phyloP scores from a whole-genome alignment of 2,329 filamentous ascomycete genomes.

The Xylariaceae sp. region DNA sequence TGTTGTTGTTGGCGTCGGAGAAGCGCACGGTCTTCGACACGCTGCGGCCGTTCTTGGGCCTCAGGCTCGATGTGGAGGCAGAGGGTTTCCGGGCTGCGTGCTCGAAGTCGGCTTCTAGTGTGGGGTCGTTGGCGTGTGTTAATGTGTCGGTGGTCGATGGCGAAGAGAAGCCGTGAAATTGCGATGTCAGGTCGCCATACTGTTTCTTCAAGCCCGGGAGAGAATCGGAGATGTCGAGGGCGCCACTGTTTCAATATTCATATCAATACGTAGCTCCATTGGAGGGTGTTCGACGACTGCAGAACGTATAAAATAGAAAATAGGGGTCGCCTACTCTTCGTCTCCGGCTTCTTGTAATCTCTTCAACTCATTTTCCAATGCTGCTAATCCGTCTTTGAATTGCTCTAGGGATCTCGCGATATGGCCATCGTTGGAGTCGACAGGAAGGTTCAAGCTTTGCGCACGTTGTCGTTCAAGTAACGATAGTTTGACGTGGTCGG shows the following conservation, averaged over 20 bases:
- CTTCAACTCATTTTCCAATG: conserved; percentile 58
- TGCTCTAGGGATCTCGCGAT: conserved; percentile 85
- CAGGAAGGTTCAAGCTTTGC: conserved; percentile 70
- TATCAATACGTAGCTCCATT: too few relatives aligned
- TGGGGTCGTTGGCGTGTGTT: conserved; percentile 58
- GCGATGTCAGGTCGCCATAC: conserved; percentile 67
- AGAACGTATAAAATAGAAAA: too few relatives aligned
- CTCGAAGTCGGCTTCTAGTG: conserved; percentile 57
- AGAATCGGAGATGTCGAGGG: conserved; percentile 53
- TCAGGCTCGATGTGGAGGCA: conserved; percentile 18
- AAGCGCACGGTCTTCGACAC: conserved; percentile 77
- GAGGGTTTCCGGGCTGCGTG: conserved; percentile 47
- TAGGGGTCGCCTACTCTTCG: conserved; percentile 45
- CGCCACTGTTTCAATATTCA: conserved; percentile 39
- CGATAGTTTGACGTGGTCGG: conserved; percentile 95
- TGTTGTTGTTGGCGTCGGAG: conserved; percentile 54
- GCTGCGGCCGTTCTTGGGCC: conserved; percentile 30
- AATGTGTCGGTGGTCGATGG: conserved; percentile 46
- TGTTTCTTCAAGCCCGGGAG: conserved; percentile 66
- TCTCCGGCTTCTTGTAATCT: conserved; percentile 60
- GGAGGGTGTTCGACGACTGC: too few relatives aligned
- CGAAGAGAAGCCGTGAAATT: conserved; percentile 67
- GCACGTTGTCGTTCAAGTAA: conserved; percentile 87
- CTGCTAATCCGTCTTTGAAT: conserved; percentile 71
- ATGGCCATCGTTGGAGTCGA: conserved; percentile 78